These are phyloP conservation scores for Boletus austroedulis DNA, from an alignment of 1,284 basidiomycete species.

Conservation along the genomic window DNA sequence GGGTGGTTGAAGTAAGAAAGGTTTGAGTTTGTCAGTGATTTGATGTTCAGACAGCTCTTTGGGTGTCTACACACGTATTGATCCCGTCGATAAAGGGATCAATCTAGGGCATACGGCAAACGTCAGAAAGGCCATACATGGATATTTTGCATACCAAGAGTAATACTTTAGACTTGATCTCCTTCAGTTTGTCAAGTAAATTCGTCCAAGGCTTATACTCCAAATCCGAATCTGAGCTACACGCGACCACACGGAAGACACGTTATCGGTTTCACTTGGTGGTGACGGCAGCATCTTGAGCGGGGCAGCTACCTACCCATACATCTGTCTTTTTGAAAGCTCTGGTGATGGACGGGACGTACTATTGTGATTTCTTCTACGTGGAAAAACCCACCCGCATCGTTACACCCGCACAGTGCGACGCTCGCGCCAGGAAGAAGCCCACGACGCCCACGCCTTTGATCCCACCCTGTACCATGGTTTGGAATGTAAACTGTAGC, in stretches of 20 bases:
- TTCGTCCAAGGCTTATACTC: conserved; percentile 67
- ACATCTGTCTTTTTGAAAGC: not conserved
- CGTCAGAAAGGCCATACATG: not conserved
- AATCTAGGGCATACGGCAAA: conserved; percentile 52
- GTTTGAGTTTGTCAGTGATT: conserved; percentile 60
- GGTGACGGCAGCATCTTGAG: conserved; percentile 40
- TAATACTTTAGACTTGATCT: conserved; percentile 70
- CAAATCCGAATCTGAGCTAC: conserved; percentile 74
- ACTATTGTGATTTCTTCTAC: conserved; percentile 82
- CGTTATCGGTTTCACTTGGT: conserved; percentile 38
- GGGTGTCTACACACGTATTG: conserved; percentile 73
- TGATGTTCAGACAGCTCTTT: conserved; percentile 66
- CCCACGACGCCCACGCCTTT: conserved; percentile 66
- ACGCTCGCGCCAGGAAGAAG: conserved; percentile 86
- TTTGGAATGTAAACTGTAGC: conserved; percentile 63
- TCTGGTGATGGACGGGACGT: not conserved
- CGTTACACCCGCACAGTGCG: conserved; percentile 87
- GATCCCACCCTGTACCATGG: conserved; percentile 66
- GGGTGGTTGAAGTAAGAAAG: conserved; percentile 62
- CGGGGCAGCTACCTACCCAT: conserved; percentile 45
- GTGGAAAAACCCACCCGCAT: conserved; percentile 84
- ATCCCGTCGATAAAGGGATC: conserved; percentile 86
- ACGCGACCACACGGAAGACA: conserved; percentile 69
- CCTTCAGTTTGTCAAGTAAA: conserved; percentile 55
- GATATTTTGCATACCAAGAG: conserved; percentile 62